Evolutionary conservation across 352 stramenopile species (phyloP).

Genomic region (Phytophthora pseudosyringae): DNA sequence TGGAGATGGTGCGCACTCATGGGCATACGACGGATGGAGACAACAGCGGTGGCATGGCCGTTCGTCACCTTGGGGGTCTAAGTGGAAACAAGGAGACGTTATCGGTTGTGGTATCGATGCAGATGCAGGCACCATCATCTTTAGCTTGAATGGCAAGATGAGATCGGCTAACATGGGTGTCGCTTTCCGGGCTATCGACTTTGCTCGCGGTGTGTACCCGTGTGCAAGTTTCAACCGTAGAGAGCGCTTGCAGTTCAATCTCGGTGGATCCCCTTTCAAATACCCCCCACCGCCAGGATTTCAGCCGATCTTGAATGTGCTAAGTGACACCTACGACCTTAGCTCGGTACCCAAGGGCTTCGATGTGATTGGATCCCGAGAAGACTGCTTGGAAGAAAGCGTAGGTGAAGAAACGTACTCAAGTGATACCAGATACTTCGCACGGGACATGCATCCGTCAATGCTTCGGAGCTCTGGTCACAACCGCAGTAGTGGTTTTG

Average conservation of each 20-base stretch:
- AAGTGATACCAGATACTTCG: slow-evolving; percentile 80
- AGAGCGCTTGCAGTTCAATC: slow-evolving; percentile 88
- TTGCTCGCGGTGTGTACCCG: slow-evolving; percentile 84
- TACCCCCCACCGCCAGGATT: slow-evolving; percentile 79
- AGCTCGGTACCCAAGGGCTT: slow-evolving; percentile 71
- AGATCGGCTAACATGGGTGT: slow-evolving; percentile 86
- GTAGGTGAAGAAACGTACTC: slow-evolving; percentile 88
- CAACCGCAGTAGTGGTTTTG: slow-evolving; percentile 49
- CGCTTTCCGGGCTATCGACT: slow-evolving; percentile 83
- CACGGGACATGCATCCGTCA: slow-evolving; percentile 75
- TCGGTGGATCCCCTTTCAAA: slow-evolving; percentile 85
- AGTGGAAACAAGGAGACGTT: slow-evolving; percentile 93
- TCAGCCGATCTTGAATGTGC: slow-evolving; percentile 74
- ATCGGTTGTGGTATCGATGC: slow-evolving; percentile 91
- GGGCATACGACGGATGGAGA: slow-evolving; percentile 93
- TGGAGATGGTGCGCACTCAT: slow-evolving; percentile 92
- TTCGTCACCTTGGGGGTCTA: slow-evolving; percentile 86
- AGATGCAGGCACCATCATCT: slow-evolving; percentile 89
- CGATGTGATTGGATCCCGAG: slow-evolving; percentile 73
- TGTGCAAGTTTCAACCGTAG: slow-evolving; percentile 90
- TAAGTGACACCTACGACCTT: slow-evolving; percentile 52
- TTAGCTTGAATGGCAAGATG: slow-evolving; percentile 93
- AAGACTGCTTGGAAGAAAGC: slow-evolving; percentile 86
- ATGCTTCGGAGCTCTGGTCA: slow-evolving; percentile 67
- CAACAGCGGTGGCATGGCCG: slow-evolving; percentile 92